Percentiles rank a stretch among this genome's conserved stretches.
These are phyloP conservation scores for Platanthera guangdongensis DNA, from an alignment of 106 monocot species.

Conservation along the genomic window DNA sequence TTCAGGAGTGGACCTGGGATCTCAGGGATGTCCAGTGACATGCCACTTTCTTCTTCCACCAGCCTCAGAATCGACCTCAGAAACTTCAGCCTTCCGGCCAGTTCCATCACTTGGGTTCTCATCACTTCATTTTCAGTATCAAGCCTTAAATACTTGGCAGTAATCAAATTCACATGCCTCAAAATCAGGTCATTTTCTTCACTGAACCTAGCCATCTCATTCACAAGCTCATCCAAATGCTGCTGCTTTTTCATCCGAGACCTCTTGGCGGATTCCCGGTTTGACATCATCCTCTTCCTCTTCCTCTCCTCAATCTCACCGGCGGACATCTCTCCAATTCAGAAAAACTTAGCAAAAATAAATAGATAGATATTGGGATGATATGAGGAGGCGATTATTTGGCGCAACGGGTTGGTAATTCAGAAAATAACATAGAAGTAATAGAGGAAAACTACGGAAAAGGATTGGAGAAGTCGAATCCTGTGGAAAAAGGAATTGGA, in stretches of 20 bases:
- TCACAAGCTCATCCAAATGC: conserved; percentile 50
- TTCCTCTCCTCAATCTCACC: conserved; percentile 49
- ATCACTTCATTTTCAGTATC: conserved; percentile 47
- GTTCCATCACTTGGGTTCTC: conserved; percentile 44
- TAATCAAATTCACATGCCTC: conserved; percentile 26
- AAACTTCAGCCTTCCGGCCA: conserved; percentile 39
- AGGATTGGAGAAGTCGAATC: conserved; percentile 20
- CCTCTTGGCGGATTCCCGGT: conserved; percentile 72
- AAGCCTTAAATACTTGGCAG: conserved; percentile 15
- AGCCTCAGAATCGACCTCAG: conserved; percentile 41
- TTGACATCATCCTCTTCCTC: conserved; percentile 80
- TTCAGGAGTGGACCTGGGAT: conserved; percentile 28
- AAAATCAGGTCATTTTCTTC: conserved; percentile 37
- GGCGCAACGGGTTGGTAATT: conserved; percentile 2
- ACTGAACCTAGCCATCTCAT: conserved; percentile 31
- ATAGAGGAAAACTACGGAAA: conserved; percentile 19
- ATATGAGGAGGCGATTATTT: background rate
- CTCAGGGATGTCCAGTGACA: conserved; percentile 46
- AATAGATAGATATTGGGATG: background rate
- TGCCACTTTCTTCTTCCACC: conserved; percentile 43
- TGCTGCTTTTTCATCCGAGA: conserved; percentile 77
- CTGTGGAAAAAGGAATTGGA: conserved; percentile 4
- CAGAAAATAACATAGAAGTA: conserved; percentile 25
- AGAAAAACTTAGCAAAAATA: background rate
- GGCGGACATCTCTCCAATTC: conserved; percentile 5